Evolutionary conservation across 2,329 filamentous ascomycete species (phyloP), one percentile per base, ranked within the genome.

Genomic region (Aspergillus fischeri): DNA sequence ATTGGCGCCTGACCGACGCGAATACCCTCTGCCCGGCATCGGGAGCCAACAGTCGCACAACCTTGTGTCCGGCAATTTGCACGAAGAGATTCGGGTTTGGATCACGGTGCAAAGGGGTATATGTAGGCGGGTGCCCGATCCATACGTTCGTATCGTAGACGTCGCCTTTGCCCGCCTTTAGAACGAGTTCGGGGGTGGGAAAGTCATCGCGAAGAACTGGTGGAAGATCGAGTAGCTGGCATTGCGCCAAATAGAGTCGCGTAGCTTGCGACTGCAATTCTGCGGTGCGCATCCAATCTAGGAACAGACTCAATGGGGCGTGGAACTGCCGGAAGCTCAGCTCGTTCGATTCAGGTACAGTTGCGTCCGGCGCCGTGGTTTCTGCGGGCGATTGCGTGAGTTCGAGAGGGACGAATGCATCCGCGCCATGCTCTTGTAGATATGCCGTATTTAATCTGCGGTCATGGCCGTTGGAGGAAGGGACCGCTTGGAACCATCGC

Each of bases 51-150:
- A 97, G 70, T n/a, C 92, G 81, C 17, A 97, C 78, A 0, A 77
- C 71, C 73, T 99, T 99, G 52, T 70, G 74, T 3, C 90, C 86
- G 17, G 84, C 85, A 11, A 97, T 73, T 73, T 99, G 94, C 49
- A 90, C 85, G 70, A 97, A 96, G 0, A 97, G 67, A 69, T 99
- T 99, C 0, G 91, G 91, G 67, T 97, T 97, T 0, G 94, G 94
- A 67, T 99, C 94, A 54, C 89, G 85, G 73, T 99, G 94, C 3
- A 96, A 78, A 3, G 94, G 92, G 0, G 94, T 97, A 65, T 91
- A 92, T 0, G 92, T 97, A 0, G 91, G 91, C 42, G 91, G 86
- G 14, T 88, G 79, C 0, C 94, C 94, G 11, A 97, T 81, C 93
- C 93, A 99, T 47, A 97, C 78, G 65, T 90, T 95, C 0, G 89